Evolutionary conservation across 768 basidiomycete species (phyloP), one percentile per base, ranked within the genome.

Genomic region (Russula compacta): DNA sequence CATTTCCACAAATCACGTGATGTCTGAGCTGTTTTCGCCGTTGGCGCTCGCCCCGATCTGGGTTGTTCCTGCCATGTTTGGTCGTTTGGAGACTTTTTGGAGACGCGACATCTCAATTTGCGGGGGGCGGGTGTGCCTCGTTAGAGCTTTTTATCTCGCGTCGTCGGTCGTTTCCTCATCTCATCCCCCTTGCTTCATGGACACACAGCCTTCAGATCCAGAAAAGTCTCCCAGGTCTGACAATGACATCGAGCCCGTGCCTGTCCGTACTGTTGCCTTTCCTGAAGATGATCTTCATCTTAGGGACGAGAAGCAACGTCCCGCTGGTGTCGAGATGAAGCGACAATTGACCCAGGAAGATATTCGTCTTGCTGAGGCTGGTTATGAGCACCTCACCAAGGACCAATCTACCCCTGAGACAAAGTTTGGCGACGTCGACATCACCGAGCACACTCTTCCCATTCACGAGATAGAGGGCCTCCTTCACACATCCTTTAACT

Each of bases 271-370:
- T 15, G 79, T 84, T 43, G 81, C 76, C 35, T 83, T 83, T 68
- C 80, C 80, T 19, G 64, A 36, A 14, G 75, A 76, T 51, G 61
- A 67, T 12, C 68, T 40, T 43, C 71, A 66, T 21, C 66, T 65
- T 17, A 40, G 43, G 14, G 69, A 72, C n/a, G 69, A 69, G 62
- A 72, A 70, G 64, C 44, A 69, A 36, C 79, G 82, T 49, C 80
- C 80, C 39, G 78, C 78, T 63, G 83, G 83, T 14, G 76, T 78
- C 51, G 83, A 83, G 68, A 78, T 85, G 80, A 81, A 79, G 61
- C 78, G 80, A 56, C 79, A 83, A 58, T 70, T 85, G 69, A 85
- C 84, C n/a, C 78, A 81, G 66, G 84, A 86, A 68, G 84, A 86
- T 59, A 80, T 77, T 65, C 82, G 83, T 52, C 79, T 87, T 51